These are phyloP conservation scores for Staphylotrichum tortipilum DNA, from an alignment of 495 filamentous ascomycete genomes.

Conservation along the genomic window DNA sequence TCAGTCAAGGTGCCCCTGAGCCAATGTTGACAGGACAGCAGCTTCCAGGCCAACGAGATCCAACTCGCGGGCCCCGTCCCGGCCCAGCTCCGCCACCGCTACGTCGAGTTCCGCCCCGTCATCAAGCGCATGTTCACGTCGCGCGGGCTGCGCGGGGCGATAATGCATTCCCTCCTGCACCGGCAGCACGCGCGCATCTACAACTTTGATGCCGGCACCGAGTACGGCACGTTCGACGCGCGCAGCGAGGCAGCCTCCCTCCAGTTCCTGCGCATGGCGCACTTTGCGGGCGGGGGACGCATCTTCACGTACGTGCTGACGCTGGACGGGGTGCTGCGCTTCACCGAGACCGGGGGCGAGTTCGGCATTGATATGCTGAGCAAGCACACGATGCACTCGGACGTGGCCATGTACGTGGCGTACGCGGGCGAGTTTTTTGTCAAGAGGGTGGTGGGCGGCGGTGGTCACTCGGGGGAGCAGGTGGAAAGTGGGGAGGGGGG, in stretches of 20 bases:
- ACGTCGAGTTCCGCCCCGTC: constrained; percentile 85
- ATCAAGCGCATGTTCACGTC: constrained; percentile 82
- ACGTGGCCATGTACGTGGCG: constrained; percentile 82
- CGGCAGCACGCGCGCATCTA: constrained; percentile 85
- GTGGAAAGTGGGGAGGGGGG: too few species aligned
- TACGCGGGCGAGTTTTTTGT: constrained; percentile 92
- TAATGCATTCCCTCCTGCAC: constrained; percentile 77
- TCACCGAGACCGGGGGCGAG: constrained; percentile 90
- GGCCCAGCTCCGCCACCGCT: constrained; percentile 70
- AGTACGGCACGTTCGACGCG: constrained; percentile 49
- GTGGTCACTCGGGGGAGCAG: too few species aligned
- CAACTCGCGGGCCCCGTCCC: constrained; percentile 81
- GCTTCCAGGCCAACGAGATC: constrained; percentile 90
- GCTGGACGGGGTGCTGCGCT: constrained; percentile 73
- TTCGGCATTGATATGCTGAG: constrained; percentile 85
- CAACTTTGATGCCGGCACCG: constrained; percentile 68
- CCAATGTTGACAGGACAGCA: constrained; percentile 22
- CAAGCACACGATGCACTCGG: constrained; percentile 93
- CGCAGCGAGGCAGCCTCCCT: constrained; percentile 55
- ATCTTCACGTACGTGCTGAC: constrained; percentile 91
- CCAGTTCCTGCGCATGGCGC: constrained; percentile 77
- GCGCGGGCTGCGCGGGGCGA: constrained; percentile 61
- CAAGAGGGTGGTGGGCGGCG: too few species aligned
- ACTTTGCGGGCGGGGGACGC: constrained; percentile 73
- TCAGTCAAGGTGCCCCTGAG: not conserved